Evolutionary conservation across 768 basidiomycete species (phyloP).

Genomic region (Chlorophyllum brunneum): DNA sequence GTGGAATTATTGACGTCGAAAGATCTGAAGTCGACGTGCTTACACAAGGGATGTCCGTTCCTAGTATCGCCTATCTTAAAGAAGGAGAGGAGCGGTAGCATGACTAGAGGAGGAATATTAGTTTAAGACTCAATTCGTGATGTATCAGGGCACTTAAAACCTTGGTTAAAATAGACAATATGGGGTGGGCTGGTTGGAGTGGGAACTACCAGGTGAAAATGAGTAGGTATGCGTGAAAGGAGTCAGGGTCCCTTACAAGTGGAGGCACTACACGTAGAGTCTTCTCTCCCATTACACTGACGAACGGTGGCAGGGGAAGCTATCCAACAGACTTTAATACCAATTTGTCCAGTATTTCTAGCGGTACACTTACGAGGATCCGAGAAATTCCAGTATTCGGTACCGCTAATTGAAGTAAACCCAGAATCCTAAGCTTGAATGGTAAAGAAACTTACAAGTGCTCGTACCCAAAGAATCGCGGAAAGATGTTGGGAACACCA

Average conservation of each 20-base stretch:
- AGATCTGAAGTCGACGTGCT: too few species aligned
- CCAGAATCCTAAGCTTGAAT: not conserved
- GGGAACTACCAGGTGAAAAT: slow-evolving; percentile 29
- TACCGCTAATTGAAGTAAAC: slow-evolving; percentile 14
- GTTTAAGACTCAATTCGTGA: not conserved
- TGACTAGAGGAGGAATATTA: not conserved
- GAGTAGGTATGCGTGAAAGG: not conserved
- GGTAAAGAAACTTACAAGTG: slow-evolving; percentile 35
- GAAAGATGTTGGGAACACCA: slow-evolving; percentile 50
- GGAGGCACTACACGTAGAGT: slow-evolving; percentile 43
- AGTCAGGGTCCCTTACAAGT: slow-evolving; percentile 38
- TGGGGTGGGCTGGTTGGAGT: slow-evolving; percentile 47
- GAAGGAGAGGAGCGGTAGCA: not conserved
- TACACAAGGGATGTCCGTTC: too few species aligned
- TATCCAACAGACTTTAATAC: not conserved
- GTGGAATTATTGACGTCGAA: too few species aligned
- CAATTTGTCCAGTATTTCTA: not conserved
- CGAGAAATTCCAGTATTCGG: slow-evolving; percentile 43
- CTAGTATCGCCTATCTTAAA: too few species aligned
- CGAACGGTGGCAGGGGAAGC: slow-evolving; percentile 34
- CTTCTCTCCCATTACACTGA: slow-evolving; percentile 40
- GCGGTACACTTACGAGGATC: slow-evolving; percentile 28
- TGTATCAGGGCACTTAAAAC: slow-evolving; percentile 27
- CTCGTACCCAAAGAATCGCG: slow-evolving; percentile 39
- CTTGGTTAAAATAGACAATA: slow-evolving; percentile 40